Evolutionary conservation across 805 yeast genomes (phyloP), one percentile per base, ranked within the genome.

Genomic region (Barnettozyma botsteinii): DNA sequence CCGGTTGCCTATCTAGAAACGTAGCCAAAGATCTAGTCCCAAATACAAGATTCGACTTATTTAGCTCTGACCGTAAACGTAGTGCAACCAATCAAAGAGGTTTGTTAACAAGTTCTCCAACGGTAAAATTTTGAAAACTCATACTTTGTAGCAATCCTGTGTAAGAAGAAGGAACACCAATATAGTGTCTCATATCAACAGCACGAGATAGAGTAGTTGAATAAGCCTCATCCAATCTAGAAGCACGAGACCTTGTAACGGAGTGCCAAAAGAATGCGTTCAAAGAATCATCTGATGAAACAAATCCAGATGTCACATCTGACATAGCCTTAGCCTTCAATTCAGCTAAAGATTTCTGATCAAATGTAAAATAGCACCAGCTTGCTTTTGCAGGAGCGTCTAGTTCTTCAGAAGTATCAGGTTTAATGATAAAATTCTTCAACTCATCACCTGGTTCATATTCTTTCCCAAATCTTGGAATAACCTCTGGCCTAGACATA

Each of bases 201-300:
- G 35, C 35, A 15, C 35, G 21, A 14, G 21, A 20, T 10, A 33
- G 10, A 2, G 8, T 4, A 3, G 35, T 19, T 10, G 5, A 9
- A 13, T 7, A 4, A 9, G 15, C 18, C 3, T 6, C 20, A 5
- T 18, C 24, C 15, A 33, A 2, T 7, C 29, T 2, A 8, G n/a
- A 5, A 5, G 18, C 15, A 15, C 35, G 19, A 6, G 35, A 20
- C 12, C n/a, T 23, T 17, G 35, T 17, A 15, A 23, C 20, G 7
- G 35, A n/a, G 12, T 24, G 11, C 35, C 35, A 33, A 18, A 33
- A 17, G 5, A 33, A 24, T 3, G 28, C 35, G 7, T 21, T 15
- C 7, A 33, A 10, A 12, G 26, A 33, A 24, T 33, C 35, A 33
- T 33, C 35, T 7, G 21, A 21, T 8, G 35, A 33, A 22, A 33